Base-by-base conservation (phyloP, 352 stramenopile genomes). In the Plasmopara viticola region DNA sequence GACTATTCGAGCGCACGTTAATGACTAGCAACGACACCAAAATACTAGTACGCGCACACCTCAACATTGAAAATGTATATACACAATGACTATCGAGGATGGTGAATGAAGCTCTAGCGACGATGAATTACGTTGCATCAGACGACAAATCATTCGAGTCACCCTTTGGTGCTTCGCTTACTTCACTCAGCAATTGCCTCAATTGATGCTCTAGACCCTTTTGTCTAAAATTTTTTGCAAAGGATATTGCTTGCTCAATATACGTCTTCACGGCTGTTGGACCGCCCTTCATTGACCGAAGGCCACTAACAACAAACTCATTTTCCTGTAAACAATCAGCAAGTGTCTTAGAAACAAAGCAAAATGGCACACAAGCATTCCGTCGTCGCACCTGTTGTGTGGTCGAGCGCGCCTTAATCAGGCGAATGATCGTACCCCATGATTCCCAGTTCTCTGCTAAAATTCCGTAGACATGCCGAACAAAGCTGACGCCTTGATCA, bases 391-490 rank as follows among this genome's bases (percentile, higher is more conserved):
- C 78, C 78, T 90, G 75, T 49, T 85, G 74, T 2, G 78, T 87
- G 5, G 70, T 87, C 31, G 70, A 68, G 5, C 82, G 70, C 3
- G 76, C 68, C 51, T 87, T 90, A 52, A 92, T 85, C n/a, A 91
- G 53, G 9, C 70, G 77, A 31, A 90, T 63, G 37, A 94, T 82
- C n/a, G 78, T 86, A 46, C 77, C 88, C 84, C 84, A 94, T 0
- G 77, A 62, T 44, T 89, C 77, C 80, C 79, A 91, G 44, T 94
- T 92, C 44, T 91, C 80, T 6, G 78, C 78, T n/a, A 94, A 62
- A 3, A 90, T 69, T 5, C 78, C 71, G 34, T 93, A 94, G 10
- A 93, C 67, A 3, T 76, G 66, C 1, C 70, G 66, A 12, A 83
- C 71, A 45, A 92, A 92, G 49, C 70, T 85, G 46, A 70, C 70